Conservation (phyloP, 139 green algal genomes). For the Picochlorum sp. region DNA sequence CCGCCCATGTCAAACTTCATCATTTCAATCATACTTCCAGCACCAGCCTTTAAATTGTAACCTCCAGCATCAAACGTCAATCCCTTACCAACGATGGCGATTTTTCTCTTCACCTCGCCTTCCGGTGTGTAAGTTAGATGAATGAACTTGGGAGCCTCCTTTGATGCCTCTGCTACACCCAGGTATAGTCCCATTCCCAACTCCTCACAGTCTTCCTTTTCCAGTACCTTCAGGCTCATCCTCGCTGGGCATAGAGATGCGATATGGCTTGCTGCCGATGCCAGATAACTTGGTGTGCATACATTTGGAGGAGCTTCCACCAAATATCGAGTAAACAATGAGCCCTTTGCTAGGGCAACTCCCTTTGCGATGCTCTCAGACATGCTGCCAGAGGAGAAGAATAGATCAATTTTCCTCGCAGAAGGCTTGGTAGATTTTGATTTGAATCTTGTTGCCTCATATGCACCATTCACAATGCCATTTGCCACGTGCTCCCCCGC, state of each 20-base stretch:
- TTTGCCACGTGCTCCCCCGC: conserved; percentile 19
- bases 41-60: conserved; percentile 96
- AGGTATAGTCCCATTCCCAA: conserved; percentile 93
- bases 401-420: conserved; percentile 42
- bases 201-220: conserved; percentile 78
- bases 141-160: conserved; percentile 89
- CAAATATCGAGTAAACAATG: conserved; percentile 61
- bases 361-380: conserved; percentile 24
- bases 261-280: conserved; percentile 56
- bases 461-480: conserved; percentile 62
- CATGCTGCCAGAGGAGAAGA: conserved; percentile 28
- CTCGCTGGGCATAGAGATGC: conserved; percentile 40
- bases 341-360: conserved; percentile 41
- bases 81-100: conserved; percentile 88
- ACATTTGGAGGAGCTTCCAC: conserved; percentile 94
- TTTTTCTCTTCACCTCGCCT: conserved; percentile 40
- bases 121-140: conserved; percentile 87
- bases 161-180: conserved; percentile 75
- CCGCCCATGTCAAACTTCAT: conserved; percentile 94
- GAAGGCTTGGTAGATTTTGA: conserved; percentile 45
- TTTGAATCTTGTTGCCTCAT: conserved; percentile 88
- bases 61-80: conserved; percentile 54
- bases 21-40: conserved; percentile 87
- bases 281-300: conserved; percentile 80
- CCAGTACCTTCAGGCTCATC: conserved; percentile 60